Evolutionary conservation across 1,284 basidiomycete species (phyloP).

Genomic region (Ustilago curta): DNA sequence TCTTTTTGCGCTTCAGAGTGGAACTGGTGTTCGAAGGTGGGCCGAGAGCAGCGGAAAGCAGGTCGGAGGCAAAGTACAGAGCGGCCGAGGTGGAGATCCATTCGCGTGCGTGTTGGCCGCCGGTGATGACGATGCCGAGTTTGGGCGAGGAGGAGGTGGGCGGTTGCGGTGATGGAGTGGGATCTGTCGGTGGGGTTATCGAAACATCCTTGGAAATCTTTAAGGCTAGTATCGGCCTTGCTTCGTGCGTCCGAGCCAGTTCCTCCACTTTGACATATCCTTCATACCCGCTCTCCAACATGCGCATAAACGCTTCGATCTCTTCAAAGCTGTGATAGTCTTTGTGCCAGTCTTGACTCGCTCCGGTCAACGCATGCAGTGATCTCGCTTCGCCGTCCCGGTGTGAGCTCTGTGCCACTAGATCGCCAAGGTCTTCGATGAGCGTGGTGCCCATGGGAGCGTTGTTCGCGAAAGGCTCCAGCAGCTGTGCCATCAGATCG

Average conservation of each 20-base stretch:
- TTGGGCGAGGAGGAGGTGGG: background rate
- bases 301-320: conserved; percentile 22
- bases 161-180: conserved; percentile 12
- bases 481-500: background rate
- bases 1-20: conserved; percentile 9
- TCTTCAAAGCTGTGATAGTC: conserved; percentile 41
- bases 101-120: conserved; percentile 63
- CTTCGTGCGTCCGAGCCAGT: conserved; percentile 43
- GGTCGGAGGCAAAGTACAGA: conserved; percentile 74
- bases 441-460: background rate
- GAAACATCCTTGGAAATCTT: conserved; percentile 16
- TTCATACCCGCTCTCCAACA: conserved; percentile 26
- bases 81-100: conserved; percentile 84
- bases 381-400: background rate
- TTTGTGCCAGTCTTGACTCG: conserved; percentile 18
- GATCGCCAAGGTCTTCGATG: conserved; percentile 25
- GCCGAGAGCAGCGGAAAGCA: conserved; percentile 24
- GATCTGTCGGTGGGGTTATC: conserved; percentile 1
- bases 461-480: conserved; percentile 8
- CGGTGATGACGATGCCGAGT: conserved; percentile 40
- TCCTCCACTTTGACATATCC: conserved; percentile 25
- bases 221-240: conserved; percentile 30
- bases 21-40: conserved; percentile 1
- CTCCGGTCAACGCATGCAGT: background rate
- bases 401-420: conserved; percentile 8